A percentile compares a stretch with the other conserved stretches of the same genome.
These are phyloP conservation scores for Dendryphion nanum DNA, from an alignment of 2,329 filamentous ascomycete species.

Conservation along the genomic window DNA sequence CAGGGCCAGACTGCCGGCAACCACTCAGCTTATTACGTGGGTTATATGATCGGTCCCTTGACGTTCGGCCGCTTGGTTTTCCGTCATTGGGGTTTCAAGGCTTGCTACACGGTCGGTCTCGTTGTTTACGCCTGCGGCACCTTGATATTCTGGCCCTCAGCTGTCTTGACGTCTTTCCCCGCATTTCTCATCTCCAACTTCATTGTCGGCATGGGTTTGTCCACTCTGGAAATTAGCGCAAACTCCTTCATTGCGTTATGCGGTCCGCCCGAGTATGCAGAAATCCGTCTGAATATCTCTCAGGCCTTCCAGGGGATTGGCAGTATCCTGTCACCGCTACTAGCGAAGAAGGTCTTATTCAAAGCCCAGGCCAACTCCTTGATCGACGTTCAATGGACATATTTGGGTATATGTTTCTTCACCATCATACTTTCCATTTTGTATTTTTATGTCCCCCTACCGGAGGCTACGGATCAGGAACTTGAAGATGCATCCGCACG, in stretches of 20 bases:
- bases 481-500: slow-evolving; percentile 56
- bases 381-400: slow-evolving; percentile 64
- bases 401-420: slow-evolving; percentile 62
- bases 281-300: slow-evolving; percentile 59
- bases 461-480: slow-evolving; percentile 61
- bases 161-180: slow-evolving; percentile 59
- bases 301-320: slow-evolving; percentile 63
- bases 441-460: slow-evolving; percentile 62
- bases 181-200: slow-evolving; percentile 63
- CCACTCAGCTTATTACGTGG: slow-evolving; percentile 69
- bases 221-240: slow-evolving; percentile 59
- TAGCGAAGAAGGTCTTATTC: slow-evolving; percentile 61
- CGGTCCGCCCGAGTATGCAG: slow-evolving; percentile 59
- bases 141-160: slow-evolving; percentile 64
- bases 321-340: slow-evolving; percentile 57
- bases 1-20: slow-evolving; percentile 64
- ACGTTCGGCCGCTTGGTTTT: slow-evolving; percentile 62
- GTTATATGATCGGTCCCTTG: slow-evolving; percentile 68
- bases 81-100: slow-evolving; percentile 61
- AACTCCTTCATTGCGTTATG: slow-evolving; percentile 64
- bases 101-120: slow-evolving; percentile 60
- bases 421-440: slow-evolving; percentile 57
- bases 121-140: slow-evolving; percentile 62
- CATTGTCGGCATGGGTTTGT: slow-evolving; percentile 60
- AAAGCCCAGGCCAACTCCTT: slow-evolving; percentile 50